phyloP scores from a whole-genome alignment of 768 basidiomycete genomes.

The Lactifluus pinguis region DNA sequence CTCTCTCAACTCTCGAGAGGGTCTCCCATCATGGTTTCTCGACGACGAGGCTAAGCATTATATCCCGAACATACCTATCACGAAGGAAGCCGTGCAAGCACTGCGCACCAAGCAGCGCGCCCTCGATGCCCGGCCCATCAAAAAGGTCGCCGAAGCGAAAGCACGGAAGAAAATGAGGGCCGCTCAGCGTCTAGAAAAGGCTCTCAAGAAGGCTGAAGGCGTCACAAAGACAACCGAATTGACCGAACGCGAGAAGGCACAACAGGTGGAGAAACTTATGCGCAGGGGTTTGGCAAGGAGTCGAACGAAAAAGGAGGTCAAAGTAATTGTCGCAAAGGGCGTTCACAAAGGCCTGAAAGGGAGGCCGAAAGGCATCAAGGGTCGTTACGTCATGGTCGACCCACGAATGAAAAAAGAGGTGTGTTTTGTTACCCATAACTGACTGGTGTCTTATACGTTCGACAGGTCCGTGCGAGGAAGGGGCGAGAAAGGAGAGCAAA shows the following conservation, averaged over 20 bases:
- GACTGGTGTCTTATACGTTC: constrained; percentile 10
- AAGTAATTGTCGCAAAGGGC: constrained; percentile 89
- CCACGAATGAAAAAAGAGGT: constrained; percentile 91
- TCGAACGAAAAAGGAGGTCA: constrained; percentile 67
- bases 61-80: constrained; percentile 92
- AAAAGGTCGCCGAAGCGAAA: constrained; percentile 98
- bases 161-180: constrained; percentile 93
- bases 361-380: constrained; percentile 92
- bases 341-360: constrained; percentile 84
- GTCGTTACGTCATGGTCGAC: constrained; percentile 91
- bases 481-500: constrained; percentile 67
- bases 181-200: constrained; percentile 75
- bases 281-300: constrained; percentile 63
- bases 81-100: constrained; percentile 85
- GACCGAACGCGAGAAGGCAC: constrained; percentile 91
- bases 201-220: constrained; percentile 93
- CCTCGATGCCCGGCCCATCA: constrained; percentile 93
- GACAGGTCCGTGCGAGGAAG: constrained; percentile 75
- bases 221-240: constrained; percentile 82
- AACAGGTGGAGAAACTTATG: constrained; percentile 89
- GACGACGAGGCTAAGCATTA: constrained; percentile 93
- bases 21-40: constrained; percentile 90
- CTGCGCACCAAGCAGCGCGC: constrained; percentile 87
- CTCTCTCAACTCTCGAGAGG: constrained; percentile 86
- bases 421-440: constrained; percentile 20